Conservation (phyloP, 2,329 filamentous ascomycete genomes). For the Epichloe glyceriae region DNA sequence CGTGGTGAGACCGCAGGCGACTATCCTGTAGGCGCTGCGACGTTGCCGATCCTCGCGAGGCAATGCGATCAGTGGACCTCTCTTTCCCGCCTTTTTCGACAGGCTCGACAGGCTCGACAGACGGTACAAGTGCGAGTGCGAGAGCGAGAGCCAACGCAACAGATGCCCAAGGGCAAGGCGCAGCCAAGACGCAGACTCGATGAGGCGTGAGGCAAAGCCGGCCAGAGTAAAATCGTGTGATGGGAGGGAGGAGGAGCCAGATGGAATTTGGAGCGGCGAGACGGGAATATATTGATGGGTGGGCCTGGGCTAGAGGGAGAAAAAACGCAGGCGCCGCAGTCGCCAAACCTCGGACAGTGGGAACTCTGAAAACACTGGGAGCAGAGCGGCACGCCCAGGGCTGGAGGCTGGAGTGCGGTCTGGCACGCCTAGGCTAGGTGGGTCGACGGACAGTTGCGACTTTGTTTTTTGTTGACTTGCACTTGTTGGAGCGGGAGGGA, state of each 20-base stretch:
- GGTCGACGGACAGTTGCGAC: not conserved
- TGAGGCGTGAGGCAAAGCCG: not conserved
- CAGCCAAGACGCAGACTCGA: not conserved
- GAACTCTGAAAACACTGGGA: not conserved
- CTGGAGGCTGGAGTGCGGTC: not conserved
- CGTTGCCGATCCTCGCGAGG: conserved; percentile 5
- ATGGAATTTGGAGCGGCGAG: conserved; percentile 1
- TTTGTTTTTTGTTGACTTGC: not conserved
- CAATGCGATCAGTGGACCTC: not conserved
- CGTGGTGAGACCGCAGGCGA: conserved; percentile 7
- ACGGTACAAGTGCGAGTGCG: not conserved
- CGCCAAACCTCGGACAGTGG: conserved; percentile 1
- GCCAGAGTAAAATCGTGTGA: not conserved
- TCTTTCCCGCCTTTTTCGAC: not conserved
- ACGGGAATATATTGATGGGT: conserved; percentile 7
- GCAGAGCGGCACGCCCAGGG: not conserved
- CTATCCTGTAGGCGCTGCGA: conserved; percentile 2
- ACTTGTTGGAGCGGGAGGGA: not conserved
- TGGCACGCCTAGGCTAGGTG: too few species aligned
- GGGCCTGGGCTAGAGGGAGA: conserved; percentile 3
- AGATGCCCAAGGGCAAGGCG: conserved; percentile 4
- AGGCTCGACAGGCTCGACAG: not conserved
- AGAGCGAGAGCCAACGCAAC: not conserved
- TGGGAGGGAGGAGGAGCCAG: not conserved
- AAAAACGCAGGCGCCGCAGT: conserved; percentile 4